Evolutionary conservation across 805 yeast species (phyloP).

Genomic region (Saccharomycopsis oosterbeekiorum): DNA sequence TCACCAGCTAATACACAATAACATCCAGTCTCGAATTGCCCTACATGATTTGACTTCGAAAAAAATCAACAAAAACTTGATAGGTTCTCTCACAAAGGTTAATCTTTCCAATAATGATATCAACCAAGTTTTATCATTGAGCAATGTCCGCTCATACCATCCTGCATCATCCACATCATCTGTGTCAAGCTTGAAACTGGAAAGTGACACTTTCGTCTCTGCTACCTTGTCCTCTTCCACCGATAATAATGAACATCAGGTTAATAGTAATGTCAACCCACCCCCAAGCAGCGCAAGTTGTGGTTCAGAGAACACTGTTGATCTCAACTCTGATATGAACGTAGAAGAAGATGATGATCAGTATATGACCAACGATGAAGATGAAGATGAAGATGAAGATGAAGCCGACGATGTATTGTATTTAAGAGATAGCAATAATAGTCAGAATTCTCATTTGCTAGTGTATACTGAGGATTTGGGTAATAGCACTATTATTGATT

Average conservation of each 20-base stretch:
- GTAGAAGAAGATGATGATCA: constrained; percentile 2
- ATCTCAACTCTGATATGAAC: constrained; percentile 1
- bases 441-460: neutral
- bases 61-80: neutral
- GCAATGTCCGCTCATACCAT: neutral
- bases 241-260: neutral
- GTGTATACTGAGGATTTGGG: neutral
- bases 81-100: neutral
- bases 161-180: neutral
- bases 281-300: neutral
- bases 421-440: neutral
- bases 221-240: neutral
- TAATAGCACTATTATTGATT: neutral
- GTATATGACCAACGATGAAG: constrained; percentile 7
- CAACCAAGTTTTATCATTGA: neutral
- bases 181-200: neutral
- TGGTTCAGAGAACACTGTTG: neutral
- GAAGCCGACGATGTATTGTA: constrained; percentile 2
- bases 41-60: neutral
- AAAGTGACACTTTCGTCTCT: neutral
- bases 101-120: neutral
- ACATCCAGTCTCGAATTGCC: neutral
- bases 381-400: neutral
- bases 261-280: neutral
- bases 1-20: neutral